Evolutionary conservation across 208 protist species (phyloP).

Genomic region (Crithidia acanthocephali): DNA sequence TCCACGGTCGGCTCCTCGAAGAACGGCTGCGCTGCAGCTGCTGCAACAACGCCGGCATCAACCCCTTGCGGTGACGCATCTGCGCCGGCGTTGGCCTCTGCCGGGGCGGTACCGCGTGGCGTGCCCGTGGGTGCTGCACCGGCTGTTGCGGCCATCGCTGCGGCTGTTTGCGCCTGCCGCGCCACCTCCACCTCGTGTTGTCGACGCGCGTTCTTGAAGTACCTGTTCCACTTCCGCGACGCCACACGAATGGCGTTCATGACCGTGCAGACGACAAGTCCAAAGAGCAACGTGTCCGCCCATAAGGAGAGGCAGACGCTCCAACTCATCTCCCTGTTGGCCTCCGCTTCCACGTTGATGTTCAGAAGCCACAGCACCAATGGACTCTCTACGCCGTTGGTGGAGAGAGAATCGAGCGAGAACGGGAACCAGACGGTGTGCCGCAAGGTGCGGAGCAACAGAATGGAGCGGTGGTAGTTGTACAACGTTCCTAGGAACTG

Average conservation of each 20-base stretch:
- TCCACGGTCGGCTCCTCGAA: neutral
- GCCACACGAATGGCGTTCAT: conserved; percentile 13
- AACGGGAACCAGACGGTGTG: too few species aligned
- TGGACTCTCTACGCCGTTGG: neutral
- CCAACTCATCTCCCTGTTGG: neutral
- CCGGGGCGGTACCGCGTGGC: too few species aligned
- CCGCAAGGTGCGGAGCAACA: conserved; percentile 9
- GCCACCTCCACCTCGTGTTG: conserved; percentile 11
- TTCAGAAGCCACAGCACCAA: conserved; percentile 7
- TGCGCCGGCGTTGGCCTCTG: too few species aligned
- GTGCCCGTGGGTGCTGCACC: too few species aligned
- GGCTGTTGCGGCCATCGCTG: conserved; percentile 1
- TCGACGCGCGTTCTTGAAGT: conserved; percentile 15
- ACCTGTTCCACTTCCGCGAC: conserved; percentile 30
- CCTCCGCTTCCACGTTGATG: neutral
- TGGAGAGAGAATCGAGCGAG: too few species aligned
- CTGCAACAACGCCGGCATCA: neutral
- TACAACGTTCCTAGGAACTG: conserved; percentile 34
- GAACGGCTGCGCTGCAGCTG: neutral
- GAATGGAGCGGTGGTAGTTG: conserved; percentile 13
- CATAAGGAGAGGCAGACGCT: conserved; percentile 15
- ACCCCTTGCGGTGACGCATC: too few species aligned
- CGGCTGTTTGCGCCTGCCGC: conserved; percentile 1
- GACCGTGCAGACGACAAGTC: conserved; percentile 24
- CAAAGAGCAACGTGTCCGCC: conserved; percentile 27